Evolutionary conservation across 2,329 filamentous ascomycete species (phyloP).

Genomic region (Geoglossum cookeanum): DNA sequence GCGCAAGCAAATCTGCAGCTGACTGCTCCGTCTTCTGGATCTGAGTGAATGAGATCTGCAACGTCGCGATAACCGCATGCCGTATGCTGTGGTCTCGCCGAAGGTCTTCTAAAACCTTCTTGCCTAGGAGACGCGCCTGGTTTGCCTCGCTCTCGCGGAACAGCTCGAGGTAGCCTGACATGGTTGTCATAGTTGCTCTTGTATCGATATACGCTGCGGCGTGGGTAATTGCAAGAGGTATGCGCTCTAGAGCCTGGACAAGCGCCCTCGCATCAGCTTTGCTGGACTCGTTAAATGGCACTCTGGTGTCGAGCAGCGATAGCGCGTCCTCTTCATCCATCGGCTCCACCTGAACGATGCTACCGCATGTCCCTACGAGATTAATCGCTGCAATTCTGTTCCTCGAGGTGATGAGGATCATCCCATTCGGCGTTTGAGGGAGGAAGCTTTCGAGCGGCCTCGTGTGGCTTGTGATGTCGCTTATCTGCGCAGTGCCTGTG

Average conservation of each 20-base stretch:
- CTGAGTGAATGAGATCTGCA: conserved; percentile 10
- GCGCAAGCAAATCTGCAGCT: conserved; percentile 8
- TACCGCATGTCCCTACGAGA: not conserved
- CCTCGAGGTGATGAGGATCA: conserved; percentile 19
- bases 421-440: conserved; percentile 12
- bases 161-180: conserved; percentile 7
- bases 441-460: conserved; percentile 7
- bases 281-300: conserved; percentile 5
- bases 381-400: conserved; percentile 15
- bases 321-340: conserved; percentile 2
- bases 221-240: conserved; percentile 2
- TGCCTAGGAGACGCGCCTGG: conserved; percentile 6
- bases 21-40: conserved; percentile 1
- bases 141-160: conserved; percentile 5
- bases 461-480: not conserved
- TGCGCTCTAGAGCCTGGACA: conserved; percentile 10
- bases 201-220: conserved; percentile 6
- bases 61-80: conserved; percentile 10
- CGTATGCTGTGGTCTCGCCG: conserved; percentile 9
- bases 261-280: conserved; percentile 6
- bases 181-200: conserved; percentile 2
- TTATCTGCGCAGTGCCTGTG: not conserved
- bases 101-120: conserved; percentile 8
- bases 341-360: conserved; percentile 13
- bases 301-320: conserved; percentile 5